Conservation (phyloP, 371 early-diverging fungal genomes). For the Conidiobolus incongruus region DNA sequence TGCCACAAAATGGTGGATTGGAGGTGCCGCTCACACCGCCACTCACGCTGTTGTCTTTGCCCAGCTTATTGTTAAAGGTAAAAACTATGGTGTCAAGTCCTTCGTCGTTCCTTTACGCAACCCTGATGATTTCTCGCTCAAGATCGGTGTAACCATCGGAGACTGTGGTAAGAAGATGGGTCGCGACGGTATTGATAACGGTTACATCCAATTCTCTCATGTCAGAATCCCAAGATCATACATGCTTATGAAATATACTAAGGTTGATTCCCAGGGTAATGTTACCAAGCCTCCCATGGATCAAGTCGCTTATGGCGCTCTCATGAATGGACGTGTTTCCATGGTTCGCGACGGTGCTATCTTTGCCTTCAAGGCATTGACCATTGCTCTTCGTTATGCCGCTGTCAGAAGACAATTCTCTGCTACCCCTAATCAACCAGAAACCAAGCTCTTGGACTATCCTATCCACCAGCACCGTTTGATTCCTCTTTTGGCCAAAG, state of each 20-base stretch:
- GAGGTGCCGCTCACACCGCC: constrained; percentile 69
- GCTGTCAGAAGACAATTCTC: constrained; percentile 64
- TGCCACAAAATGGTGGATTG: constrained; percentile 95
- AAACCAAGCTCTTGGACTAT: constrained; percentile 60
- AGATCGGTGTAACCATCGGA: constrained; percentile 41
- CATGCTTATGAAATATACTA: constrained; percentile 83
- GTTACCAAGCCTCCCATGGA: constrained; percentile 48
- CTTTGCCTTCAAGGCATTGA: constrained; percentile 41
- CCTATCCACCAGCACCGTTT: constrained; percentile 55
- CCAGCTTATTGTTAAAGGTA: constrained; percentile 49
- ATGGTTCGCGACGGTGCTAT: constrained; percentile 24
- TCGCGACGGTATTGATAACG: constrained; percentile 62
- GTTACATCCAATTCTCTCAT: constrained; percentile 65
- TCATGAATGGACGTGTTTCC: constrained; percentile 50
- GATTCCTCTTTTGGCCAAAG: constrained; percentile 52
- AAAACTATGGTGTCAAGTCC: constrained; percentile 55
- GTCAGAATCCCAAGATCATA: constrained; percentile 56
- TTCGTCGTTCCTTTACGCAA: constrained; percentile 51
- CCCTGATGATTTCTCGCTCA: constrained; percentile 22
- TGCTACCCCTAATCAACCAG: constrained; percentile 21
- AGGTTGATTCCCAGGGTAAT: constrained; percentile 49
- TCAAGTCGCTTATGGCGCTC: constrained; percentile 60
- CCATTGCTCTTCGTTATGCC: constrained; percentile 58
- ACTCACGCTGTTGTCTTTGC: constrained; percentile 66
- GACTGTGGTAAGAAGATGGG: constrained; percentile 60